Percentiles rank a stretch among this genome's conserved stretches.
These are phyloP conservation scores for Trichaptum fuscoviolaceum DNA, from an alignment of 768 basidiomycete genomes.

Conservation along the genomic window DNA sequence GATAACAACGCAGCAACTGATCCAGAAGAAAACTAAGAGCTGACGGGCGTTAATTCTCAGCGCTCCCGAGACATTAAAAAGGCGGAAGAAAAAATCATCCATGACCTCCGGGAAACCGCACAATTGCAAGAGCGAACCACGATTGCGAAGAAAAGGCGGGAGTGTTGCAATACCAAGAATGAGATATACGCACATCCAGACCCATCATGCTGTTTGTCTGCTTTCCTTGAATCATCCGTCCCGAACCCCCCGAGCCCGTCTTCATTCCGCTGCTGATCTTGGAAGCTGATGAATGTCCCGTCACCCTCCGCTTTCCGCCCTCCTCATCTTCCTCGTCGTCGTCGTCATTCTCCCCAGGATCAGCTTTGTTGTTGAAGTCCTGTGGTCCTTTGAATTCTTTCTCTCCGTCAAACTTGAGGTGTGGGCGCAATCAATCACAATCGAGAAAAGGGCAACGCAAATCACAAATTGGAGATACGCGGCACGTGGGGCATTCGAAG, in stretches of 20 bases:
- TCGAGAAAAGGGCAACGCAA: slow-evolving; percentile 2
- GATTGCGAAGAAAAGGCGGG: no score
- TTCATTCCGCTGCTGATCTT: not conserved
- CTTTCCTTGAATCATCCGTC: not conserved
- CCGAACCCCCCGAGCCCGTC: not conserved
- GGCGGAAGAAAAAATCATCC: no score
- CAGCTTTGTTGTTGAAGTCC: slow-evolving; percentile 40
- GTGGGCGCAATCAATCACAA: not conserved
- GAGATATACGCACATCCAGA: not conserved
- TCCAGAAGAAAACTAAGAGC: no score
- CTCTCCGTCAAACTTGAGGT: slow-evolving; percentile 50
- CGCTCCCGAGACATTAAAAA: no score
- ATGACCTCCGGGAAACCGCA: no score
- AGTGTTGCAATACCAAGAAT: no score
- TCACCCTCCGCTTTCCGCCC: slow-evolving; percentile 21
- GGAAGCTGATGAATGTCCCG: slow-evolving; percentile 13
- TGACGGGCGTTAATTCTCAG: no score
- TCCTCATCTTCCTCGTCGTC: slow-evolving; percentile 29
- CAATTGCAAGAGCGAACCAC: no score
- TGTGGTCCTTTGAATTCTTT: slow-evolving; percentile 42
- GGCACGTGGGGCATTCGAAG: no score
- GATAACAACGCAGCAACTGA: no score
- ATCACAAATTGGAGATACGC: slow-evolving; percentile 1
- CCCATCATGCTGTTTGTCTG: not conserved
- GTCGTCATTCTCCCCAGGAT: slow-evolving; percentile 32